A percentile compares a stretch with the other conserved stretches of the same genome.
These are phyloP conservation scores for Coprinopsis cinerea DNA, from an alignment of 768 basidiomycete species.

Conservation along the genomic window DNA sequence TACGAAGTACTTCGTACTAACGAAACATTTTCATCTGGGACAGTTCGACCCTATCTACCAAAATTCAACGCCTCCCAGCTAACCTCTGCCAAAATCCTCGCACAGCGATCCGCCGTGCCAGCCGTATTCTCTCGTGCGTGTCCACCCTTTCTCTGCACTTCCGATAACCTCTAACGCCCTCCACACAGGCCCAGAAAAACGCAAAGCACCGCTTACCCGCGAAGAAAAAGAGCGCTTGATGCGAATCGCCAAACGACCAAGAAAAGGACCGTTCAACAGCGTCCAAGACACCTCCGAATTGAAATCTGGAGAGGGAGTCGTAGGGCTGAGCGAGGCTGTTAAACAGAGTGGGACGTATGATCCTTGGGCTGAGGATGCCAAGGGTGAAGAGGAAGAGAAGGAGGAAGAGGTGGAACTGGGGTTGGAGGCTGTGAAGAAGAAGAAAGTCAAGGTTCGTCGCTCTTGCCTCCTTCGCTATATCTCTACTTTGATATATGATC, in stretches of 20 bases:
- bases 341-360: constrained; percentile 64
- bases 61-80: constrained; percentile 49
- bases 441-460: constrained; percentile 46
- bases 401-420: constrained; percentile 35
- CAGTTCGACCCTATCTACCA: constrained; percentile 57
- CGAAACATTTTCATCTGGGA: too few relatives aligned
- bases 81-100: constrained; percentile 72
- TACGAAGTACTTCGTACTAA: neutral
- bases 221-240: constrained; percentile 74
- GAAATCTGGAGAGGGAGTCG: constrained; percentile 55
- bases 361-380: constrained; percentile 48
- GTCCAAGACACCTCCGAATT: constrained; percentile 64
- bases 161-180: too few relatives aligned
- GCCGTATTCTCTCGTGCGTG: constrained; percentile 62
- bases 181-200: constrained; percentile 32
- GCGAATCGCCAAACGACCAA: constrained; percentile 66
- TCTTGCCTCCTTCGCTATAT: too few relatives aligned
- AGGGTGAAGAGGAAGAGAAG: too few relatives aligned
- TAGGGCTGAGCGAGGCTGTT: constrained; percentile 65
- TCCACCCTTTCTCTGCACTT: too few relatives aligned
- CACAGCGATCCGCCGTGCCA: constrained; percentile 83
- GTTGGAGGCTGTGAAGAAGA: constrained; percentile 38
- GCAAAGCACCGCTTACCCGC: constrained; percentile 41
- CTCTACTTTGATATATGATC: too few relatives aligned
- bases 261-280: constrained; percentile 69